Percentiles rank a stretch among this genome's conserved stretches.
Conservation (phyloP, 345 rosid genomes). For the Fremontodendron californicum region DNA sequence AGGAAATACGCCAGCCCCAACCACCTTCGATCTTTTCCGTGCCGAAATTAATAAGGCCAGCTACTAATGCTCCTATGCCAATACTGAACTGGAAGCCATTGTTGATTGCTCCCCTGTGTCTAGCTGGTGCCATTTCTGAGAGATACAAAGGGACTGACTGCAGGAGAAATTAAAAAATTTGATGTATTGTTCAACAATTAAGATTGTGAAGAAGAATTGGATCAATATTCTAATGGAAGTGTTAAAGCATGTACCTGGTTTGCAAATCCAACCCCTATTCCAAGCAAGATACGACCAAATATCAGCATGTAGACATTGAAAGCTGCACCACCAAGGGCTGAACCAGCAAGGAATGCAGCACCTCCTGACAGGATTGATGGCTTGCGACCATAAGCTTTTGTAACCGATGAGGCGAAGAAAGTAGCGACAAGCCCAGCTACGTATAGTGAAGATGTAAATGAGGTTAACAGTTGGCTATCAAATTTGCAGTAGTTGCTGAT, state of each 20-base stretch:
- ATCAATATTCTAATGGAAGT: neutral
- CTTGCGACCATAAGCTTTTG: conserved; percentile 59
- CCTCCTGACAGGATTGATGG: conserved; percentile 59
- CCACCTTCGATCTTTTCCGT: conserved; percentile 59
- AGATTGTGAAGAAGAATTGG: neutral
- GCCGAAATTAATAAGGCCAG: conserved; percentile 59
- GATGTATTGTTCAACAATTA: neutral
- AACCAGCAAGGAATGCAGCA: conserved; percentile 52
- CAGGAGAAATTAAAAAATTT: neutral
- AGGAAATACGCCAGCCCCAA: conserved; percentile 76
- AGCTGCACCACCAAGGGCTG: conserved; percentile 61
- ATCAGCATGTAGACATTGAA: conserved; percentile 52
- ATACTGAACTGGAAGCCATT: conserved; percentile 70
- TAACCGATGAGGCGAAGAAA: conserved; percentile 55
- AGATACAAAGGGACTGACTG: conserved; percentile 77
- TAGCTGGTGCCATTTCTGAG: conserved; percentile 82
- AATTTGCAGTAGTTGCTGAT: conserved; percentile 71
- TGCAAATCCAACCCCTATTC: conserved; percentile 72
- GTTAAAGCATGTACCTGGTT: conserved; percentile 53
- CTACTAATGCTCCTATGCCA: conserved; percentile 54
- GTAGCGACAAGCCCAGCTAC: conserved; percentile 61
- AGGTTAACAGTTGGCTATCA: conserved; percentile 61
- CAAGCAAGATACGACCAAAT: conserved; percentile 64
- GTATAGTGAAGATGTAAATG: conserved; percentile 80
- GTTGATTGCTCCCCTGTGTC: conserved; percentile 74